Base-by-base conservation (phyloP, 169 alveolate species). In the Cryptosporidium ubiquitum region DNA sequence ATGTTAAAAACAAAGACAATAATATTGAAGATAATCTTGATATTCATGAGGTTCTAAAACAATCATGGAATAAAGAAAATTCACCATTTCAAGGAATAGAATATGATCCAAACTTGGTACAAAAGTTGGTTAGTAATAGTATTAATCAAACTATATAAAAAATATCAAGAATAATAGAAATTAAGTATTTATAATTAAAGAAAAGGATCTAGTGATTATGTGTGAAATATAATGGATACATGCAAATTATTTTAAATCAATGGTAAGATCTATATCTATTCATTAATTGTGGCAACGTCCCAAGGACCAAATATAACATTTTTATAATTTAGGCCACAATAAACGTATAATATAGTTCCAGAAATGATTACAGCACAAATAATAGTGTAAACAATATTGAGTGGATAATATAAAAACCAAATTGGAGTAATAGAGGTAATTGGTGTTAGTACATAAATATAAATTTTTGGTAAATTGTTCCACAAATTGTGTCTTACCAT, bases 211-310 rank as follows among this genome's bases (percentile, higher is more conserved):
- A 37, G 20, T 66, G n/a, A 14, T 3, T 37, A 66, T 66, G 29
- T 9, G 29, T 9, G 26, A 58, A 58, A 58, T 33, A 33, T 33
- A 20, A 20, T 10, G n/a, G 5, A 60, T 60, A 23, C 35, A 33
- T 58, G 39, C 39, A 58, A 58, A 26, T 60, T 9, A 4, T 10
- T 29, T 16, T 14, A 16, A 14, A 16, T 29, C 14, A 4, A 20
- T 60, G 5, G 35, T 23, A 12, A 31, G 51, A 66, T 14, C 40
- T 33, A 47, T 29, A 40, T 4, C 49, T 61, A 79, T 33, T 64
- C 61, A 61, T 79, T 58, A 58, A 79, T 79, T 29, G 73, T 64
- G 47, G 89, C 89, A 39, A 79, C 75, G 16, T 79, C 89, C 89
- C 89, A 79, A 20, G 89, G 89, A 20, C 89, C 89, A 44, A 61